These are phyloP conservation scores for Petrea volubilis DNA, from an alignment of 257 asterid genomes.

Conservation along the genomic window DNA sequence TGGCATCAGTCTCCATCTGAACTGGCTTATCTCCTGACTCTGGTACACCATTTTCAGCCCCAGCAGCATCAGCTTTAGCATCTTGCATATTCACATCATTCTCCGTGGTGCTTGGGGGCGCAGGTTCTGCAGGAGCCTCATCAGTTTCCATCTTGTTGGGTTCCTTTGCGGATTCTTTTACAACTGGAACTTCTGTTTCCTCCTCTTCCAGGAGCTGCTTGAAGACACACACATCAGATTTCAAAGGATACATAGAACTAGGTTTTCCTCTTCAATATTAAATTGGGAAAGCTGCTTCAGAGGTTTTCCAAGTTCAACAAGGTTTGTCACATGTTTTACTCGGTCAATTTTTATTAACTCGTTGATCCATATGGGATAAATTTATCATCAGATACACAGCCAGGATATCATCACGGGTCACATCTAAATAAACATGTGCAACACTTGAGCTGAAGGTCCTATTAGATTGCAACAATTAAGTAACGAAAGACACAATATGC, in stretches of 20 bases:
- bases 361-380: not conserved
- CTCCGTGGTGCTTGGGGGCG: constrained; percentile 44
- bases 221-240: not conserved
- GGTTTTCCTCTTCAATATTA: not conserved
- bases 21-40: constrained; percentile 66
- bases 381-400: not conserved
- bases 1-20: constrained; percentile 81
- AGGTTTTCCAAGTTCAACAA: not conserved
- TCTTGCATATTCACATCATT: constrained; percentile 72
- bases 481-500: not conserved
- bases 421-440: not conserved
- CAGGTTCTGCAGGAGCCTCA: constrained; percentile 41
- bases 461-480: not conserved
- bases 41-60: constrained; percentile 66
- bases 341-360: no score
- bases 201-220: constrained; percentile 90
- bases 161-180: constrained; percentile 58
- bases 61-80: constrained; percentile 53
- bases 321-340: no score
- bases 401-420: not conserved
- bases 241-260: not conserved
- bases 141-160: constrained; percentile 79
- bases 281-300: no score
- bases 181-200: constrained; percentile 68
- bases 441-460: not conserved